Conservation (phyloP, 768 basidiomycete species). For the Lepiota subincarnata region DNA sequence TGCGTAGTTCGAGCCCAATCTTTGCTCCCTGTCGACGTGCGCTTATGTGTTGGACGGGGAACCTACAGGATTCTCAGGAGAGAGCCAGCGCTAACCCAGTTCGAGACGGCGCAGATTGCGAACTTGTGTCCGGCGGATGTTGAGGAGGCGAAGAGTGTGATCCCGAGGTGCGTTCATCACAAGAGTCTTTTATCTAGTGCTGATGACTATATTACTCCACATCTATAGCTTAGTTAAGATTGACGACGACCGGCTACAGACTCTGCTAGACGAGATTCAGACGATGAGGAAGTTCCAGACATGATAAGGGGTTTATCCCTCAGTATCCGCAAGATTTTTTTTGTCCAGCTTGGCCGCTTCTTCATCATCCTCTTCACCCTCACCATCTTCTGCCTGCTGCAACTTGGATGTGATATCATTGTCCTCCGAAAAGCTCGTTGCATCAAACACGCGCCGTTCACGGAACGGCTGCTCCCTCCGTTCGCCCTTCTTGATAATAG, state of each 20-base stretch:
- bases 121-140: slow-evolving; percentile 85
- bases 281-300: slow-evolving; percentile 89
- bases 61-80: slow-evolving; percentile 66
- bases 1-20: slow-evolving; percentile 31
- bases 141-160: slow-evolving; percentile 88
- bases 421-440: slow-evolving; percentile 45
- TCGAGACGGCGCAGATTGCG: slow-evolving; percentile 90
- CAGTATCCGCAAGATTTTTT: slow-evolving; percentile 45
- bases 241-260: slow-evolving; percentile 83
- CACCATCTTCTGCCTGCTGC: slow-evolving; percentile 35
- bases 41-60: not conserved
- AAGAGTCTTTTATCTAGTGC: not conserved
- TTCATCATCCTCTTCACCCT: slow-evolving; percentile 40
- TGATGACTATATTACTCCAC: not conserved
- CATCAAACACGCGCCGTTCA: slow-evolving; percentile 66
- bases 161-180: slow-evolving; percentile 63
- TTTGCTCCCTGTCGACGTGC: not conserved
- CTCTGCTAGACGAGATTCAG: slow-evolving; percentile 81
- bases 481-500: slow-evolving; percentile 60
- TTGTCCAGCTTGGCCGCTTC: slow-evolving; percentile 35
- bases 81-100: slow-evolving; percentile 78
- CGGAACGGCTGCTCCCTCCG: slow-evolving; percentile 58
- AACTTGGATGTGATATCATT: slow-evolving; percentile 27
- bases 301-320: slow-evolving; percentile 43
- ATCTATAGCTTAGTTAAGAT: slow-evolving; percentile 70